Evolutionary conservation across 805 yeast genomes (phyloP).

Genomic region (Metschnikowia dekortorum): DNA sequence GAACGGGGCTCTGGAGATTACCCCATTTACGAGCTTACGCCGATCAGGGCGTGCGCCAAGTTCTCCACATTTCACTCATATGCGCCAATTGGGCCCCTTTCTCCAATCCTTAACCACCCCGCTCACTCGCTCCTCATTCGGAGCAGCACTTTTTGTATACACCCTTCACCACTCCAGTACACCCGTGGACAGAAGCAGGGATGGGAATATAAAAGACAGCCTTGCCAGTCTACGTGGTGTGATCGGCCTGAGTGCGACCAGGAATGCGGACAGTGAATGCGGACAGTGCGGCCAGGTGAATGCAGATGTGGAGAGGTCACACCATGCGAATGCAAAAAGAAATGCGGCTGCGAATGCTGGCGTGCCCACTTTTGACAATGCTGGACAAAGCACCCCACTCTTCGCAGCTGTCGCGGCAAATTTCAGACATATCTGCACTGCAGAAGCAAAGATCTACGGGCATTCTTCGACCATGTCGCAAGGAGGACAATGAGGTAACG

Average conservation of each 20-base stretch:
- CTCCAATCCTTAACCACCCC: no score
- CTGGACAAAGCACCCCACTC: neutral
- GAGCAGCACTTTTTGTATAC: neutral
- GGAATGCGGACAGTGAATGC: neutral
- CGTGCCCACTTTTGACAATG: neutral
- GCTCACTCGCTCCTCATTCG: no score
- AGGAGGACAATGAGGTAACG: no score
- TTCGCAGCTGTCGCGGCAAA: neutral
- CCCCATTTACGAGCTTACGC: neutral
- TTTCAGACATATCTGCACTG: no score
- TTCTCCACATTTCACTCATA: neutral
- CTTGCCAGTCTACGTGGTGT: no score
- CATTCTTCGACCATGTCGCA: no score
- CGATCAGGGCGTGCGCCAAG: neutral
- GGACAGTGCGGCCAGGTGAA: neutral
- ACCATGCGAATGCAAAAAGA: constrained; percentile 1
- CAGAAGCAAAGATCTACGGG: no score
- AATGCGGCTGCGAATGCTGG: constrained; percentile 3
- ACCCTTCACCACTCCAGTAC: neutral
- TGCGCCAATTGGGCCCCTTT: neutral
- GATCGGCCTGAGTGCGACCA: no score
- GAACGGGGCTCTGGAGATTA: neutral
- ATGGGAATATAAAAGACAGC: no score
- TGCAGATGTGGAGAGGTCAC: constrained; percentile 1
- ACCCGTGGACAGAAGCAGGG: no score